Evolutionary conservation across 202 grass and related monocot species (phyloP).

Genomic region (Schoenoplectus triqueter): DNA sequence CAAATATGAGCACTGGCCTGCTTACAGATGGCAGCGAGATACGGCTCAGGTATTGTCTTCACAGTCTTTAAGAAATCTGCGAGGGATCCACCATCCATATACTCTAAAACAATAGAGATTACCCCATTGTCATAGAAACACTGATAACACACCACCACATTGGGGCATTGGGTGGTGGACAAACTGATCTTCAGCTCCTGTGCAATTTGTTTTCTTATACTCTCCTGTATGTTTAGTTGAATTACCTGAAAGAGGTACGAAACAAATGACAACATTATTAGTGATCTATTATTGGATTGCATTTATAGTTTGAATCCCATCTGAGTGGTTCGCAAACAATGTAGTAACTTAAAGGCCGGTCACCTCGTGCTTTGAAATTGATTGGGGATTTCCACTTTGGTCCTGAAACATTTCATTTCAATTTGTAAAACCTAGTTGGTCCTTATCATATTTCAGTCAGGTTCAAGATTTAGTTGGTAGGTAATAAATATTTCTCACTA

Average conservation of each 20-base stretch:
- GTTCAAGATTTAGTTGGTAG: too few species aligned
- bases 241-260: slow-evolving; percentile 59
- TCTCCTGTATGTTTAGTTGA: slow-evolving; percentile 84
- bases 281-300: not conserved
- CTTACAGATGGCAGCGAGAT: slow-evolving; percentile 97
- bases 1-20: slow-evolving; percentile 67
- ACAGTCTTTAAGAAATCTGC: slow-evolving; percentile 78
- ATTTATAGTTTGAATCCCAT: not conserved
- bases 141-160: slow-evolving; percentile 77
- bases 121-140: slow-evolving; percentile 87
- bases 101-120: slow-evolving; percentile 96
- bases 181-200: slow-evolving; percentile 90
- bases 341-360: not conserved
- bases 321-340: not conserved
- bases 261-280: slow-evolving; percentile 15
- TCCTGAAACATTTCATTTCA: not conserved
- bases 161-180: slow-evolving; percentile 65
- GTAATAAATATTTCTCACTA: not conserved
- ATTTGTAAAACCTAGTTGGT: not conserved
- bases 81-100: slow-evolving; percentile 92
- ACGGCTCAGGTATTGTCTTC: slow-evolving; percentile 75
- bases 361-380: not conserved
- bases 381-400: slow-evolving; percentile 1
- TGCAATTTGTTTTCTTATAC: slow-evolving; percentile 68
- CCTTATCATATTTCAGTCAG: not conserved